Percentiles rank a stretch among this genome's conserved stretches.
Evolutionary conservation across 345 rosid genomes (phyloP).

Genomic region (Corchorus capsularis): DNA sequence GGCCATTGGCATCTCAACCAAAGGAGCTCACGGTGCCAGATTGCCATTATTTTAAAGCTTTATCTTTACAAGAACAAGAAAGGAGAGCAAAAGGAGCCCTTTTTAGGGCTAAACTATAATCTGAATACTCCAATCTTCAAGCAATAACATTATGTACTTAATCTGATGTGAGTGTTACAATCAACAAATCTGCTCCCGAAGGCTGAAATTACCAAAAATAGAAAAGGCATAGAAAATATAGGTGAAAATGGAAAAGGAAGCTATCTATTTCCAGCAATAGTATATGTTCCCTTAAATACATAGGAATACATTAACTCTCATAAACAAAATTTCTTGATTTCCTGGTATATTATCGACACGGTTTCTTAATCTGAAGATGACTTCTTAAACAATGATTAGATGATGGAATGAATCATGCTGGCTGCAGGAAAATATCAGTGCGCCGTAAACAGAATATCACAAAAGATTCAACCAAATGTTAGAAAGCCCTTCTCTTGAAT

Average conservation of each 20-base stretch:
- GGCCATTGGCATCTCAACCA: not conserved
- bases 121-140: not conserved
- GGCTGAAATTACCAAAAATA: not conserved
- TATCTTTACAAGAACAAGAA: not conserved
- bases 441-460: not conserved
- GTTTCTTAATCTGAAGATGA: not conserved
- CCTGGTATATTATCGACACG: not conserved
- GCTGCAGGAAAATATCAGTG: slow-evolving; percentile 8
- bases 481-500: not conserved
- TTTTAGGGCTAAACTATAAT: not conserved
- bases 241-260: not conserved
- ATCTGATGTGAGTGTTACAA: not conserved
- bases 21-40: not conserved
- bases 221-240: not conserved
- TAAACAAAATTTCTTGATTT: not conserved
- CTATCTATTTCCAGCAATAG: not conserved
- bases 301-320: not conserved
- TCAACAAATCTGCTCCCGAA: not conserved
- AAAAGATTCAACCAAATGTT: not conserved
- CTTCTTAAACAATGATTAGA: not conserved
- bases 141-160: not conserved
- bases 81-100: not conserved
- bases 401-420: not conserved
- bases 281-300: not conserved
- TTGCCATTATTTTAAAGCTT: not conserved